Evolutionary conservation across 805 yeast genomes (phyloP).

Genomic region (Metschnikowia cubensis): DNA sequence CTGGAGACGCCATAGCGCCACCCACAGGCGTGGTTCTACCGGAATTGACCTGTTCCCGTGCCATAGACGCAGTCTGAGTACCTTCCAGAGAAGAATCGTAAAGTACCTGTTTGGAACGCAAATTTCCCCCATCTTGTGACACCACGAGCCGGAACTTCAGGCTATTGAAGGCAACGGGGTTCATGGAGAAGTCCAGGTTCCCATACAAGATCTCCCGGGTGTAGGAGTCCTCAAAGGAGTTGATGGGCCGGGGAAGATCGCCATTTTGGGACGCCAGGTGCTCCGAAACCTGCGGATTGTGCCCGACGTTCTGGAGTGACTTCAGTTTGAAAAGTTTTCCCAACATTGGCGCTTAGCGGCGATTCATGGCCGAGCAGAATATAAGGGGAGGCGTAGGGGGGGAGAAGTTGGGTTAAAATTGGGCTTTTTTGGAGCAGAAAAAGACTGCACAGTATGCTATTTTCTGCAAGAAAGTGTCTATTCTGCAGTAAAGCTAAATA

Average conservation of each 20-base stretch:
- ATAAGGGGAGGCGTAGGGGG: not conserved
- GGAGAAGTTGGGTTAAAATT: not conserved
- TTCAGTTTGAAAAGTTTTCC: conserved; percentile 36
- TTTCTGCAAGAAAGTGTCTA: not conserved
- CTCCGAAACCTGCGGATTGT: not conserved
- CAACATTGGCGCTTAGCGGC: conserved; percentile 23
- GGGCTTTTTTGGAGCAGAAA: not conserved
- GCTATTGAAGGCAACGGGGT: conserved; percentile 20
- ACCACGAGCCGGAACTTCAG: conserved; percentile 41
- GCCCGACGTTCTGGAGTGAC: conserved; percentile 15
- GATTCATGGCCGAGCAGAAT: not conserved
- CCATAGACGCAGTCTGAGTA: conserved; percentile 1
- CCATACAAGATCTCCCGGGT: conserved; percentile 48
- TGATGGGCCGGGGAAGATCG: conserved; percentile 6
- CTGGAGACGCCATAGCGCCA: not conserved
- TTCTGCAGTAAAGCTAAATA: not conserved
- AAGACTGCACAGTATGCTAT: not conserved
- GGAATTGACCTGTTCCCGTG: not conserved
- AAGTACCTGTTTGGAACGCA: conserved; percentile 46
- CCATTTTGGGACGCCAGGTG: not conserved
- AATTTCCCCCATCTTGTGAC: conserved; percentile 48
- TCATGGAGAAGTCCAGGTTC: conserved; percentile 20
- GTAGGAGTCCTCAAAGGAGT: conserved; percentile 42
- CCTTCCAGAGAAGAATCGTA: conserved; percentile 40
- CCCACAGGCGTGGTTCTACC: not conserved